Conservation (phyloP, 495 filamentous ascomycete genomes). For the Pseudomonodictys pantanalensis region DNA sequence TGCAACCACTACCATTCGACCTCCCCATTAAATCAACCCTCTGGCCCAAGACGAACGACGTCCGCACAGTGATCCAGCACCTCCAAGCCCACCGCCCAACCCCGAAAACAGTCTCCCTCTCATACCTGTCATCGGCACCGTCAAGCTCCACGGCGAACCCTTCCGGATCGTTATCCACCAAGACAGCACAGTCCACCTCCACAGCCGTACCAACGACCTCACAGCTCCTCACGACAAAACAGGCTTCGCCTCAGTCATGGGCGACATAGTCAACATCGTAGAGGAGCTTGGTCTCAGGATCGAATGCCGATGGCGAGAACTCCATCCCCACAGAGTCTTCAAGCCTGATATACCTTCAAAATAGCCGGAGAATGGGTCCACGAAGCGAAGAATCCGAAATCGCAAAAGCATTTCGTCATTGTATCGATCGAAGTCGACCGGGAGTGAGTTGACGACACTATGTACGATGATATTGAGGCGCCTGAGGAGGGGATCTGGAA, state of each 20-base stretch:
- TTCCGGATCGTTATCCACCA: conserved; percentile 38
- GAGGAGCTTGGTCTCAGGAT: no score
- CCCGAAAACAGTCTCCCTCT: background rate
- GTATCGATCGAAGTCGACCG: conserved; percentile 38
- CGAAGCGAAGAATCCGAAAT: conserved; percentile 39
- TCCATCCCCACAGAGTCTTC: conserved; percentile 25
- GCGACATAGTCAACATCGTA: conserved; percentile 23
- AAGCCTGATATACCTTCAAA: conserved; percentile 25
- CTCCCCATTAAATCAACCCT: conserved; percentile 1
- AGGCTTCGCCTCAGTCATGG: conserved; percentile 30
- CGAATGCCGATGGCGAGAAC: conserved; percentile 19
- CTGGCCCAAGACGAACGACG: conserved; percentile 23
- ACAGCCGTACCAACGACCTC: conserved; percentile 34
- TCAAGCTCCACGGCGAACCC: conserved; percentile 43
- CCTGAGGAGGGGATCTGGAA: conserved; percentile 35
- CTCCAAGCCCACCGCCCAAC: background rate
- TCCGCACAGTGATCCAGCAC: conserved; percentile 12
- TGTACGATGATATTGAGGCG: conserved; percentile 33
- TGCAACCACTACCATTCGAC: conserved; percentile 2
- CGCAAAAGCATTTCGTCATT: conserved; percentile 37
- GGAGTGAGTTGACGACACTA: conserved; percentile 31
- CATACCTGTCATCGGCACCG: conserved; percentile 37
- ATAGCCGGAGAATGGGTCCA: conserved; percentile 44
- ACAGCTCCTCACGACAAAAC: conserved; percentile 28
- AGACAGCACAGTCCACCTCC: conserved; percentile 32